phyloP scores from a whole-genome alignment of 1,284 basidiomycete species.

The Leccinum solheimii region DNA sequence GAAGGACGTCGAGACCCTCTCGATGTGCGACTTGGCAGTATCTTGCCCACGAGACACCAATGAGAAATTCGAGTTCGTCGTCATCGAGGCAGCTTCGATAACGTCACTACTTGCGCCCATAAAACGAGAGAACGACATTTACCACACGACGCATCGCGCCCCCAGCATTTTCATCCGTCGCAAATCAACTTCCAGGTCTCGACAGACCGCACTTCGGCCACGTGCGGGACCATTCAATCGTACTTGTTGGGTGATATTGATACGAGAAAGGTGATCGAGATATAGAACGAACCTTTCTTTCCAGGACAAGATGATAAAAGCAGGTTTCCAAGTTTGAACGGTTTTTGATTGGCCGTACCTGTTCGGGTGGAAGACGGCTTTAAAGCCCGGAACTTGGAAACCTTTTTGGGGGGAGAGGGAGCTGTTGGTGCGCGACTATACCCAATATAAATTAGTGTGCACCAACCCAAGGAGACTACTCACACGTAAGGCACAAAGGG shows the following conservation, averaged over 20 bases:
- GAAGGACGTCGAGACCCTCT: constrained; percentile 76
- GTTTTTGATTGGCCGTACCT: constrained; percentile 5
- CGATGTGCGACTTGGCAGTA: constrained; percentile 66
- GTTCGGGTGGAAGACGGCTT: constrained; percentile 10
- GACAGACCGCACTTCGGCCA: constrained; percentile 81
- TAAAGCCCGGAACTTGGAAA: constrained; percentile 13
- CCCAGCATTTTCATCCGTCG: constrained; percentile 75
- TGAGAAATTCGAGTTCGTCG: constrained; percentile 71
- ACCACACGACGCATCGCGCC: constrained; percentile 85
- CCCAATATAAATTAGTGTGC: neutral
- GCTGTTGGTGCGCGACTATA: constrained; percentile 21
- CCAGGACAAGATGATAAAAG: constrained; percentile 93
- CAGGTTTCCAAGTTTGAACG: constrained; percentile 76
- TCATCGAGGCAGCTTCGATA: constrained; percentile 77
- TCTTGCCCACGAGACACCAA: constrained; percentile 82
- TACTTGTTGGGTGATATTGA: constrained; percentile 45
- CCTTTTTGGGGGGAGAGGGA: constrained; percentile 22
- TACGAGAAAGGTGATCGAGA: neutral
- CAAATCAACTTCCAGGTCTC: constrained; percentile 81
- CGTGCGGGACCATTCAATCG: constrained; percentile 80
- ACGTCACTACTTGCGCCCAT: neutral
- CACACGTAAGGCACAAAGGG: constrained; percentile 22
- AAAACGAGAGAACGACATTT: constrained; percentile 2
- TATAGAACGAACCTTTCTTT: constrained; percentile 69
- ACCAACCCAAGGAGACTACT: constrained; percentile 4